Percentiles rank a stretch among this genome's conserved stretches.
Evolutionary conservation across 1,139 yeast species (phyloP).

Genomic region (Candida pseudoviswanathii): DNA sequence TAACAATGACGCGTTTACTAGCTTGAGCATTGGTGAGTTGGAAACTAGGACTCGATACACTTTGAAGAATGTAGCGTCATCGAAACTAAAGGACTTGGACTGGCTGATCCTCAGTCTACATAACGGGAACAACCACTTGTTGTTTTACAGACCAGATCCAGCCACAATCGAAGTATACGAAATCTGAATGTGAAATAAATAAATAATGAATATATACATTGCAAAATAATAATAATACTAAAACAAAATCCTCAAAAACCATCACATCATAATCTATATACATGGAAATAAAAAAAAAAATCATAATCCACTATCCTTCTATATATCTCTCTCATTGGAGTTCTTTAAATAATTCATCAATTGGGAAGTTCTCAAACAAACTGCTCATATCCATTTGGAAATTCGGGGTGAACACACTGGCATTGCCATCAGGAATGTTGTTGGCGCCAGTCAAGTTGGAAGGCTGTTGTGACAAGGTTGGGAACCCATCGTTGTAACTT

Average conservation of each 20-base stretch:
- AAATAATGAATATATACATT: constrained; percentile 3
- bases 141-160: constrained; percentile 4
- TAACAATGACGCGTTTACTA: constrained; percentile 2
- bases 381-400: constrained; percentile 7
- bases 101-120: constrained; percentile 11
- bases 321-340: constrained; percentile 6
- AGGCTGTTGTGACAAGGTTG: not conserved
- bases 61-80: constrained; percentile 5
- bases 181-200: constrained; percentile 1
- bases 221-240: not conserved
- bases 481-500: not conserved
- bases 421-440: not conserved
- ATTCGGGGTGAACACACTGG: not conserved
- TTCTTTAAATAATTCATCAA: constrained; percentile 20
- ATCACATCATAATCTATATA: constrained; percentile 5
- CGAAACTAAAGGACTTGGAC: constrained; percentile 1
- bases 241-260: not conserved
- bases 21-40: not conserved
- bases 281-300: not conserved
- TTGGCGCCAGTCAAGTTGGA: not conserved
- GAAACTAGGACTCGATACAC: constrained; percentile 4
- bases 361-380: constrained; percentile 18
- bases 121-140: constrained; percentile 5
- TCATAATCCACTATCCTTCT: not conserved
- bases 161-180: constrained; percentile 5